A percentile compares a stretch with the other conserved stretches of the same genome.
phyloP scores from a whole-genome alignment of 129 eudicot genomes.

The Saposhnikovia divaricata region DNA sequence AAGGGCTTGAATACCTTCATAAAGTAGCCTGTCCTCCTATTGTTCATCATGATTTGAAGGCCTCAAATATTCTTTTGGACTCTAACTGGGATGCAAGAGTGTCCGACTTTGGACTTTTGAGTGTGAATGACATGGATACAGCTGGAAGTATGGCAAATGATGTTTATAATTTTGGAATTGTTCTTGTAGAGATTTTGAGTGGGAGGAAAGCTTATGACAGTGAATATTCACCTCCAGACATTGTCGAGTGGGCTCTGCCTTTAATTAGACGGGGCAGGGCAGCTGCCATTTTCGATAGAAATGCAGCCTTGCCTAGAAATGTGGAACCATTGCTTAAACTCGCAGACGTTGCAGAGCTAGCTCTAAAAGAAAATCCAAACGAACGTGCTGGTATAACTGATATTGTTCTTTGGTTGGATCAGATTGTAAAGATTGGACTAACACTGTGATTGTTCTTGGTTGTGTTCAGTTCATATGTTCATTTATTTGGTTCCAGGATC shows the following conservation, averaged over 20 bases:
- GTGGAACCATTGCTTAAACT: constrained; percentile 16
- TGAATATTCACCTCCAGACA: constrained; percentile 10
- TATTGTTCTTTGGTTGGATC: constrained; percentile 11
- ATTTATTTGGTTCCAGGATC: not conserved
- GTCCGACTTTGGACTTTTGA: constrained; percentile 9
- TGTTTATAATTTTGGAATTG: constrained; percentile 13
- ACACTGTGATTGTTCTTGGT: constrained; percentile 3
- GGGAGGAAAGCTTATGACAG: constrained; percentile 15
- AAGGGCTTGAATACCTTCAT: constrained; percentile 16
- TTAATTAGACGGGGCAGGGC: constrained; percentile 12
- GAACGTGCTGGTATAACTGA: constrained; percentile 14
- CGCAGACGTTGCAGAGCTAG: constrained; percentile 15
- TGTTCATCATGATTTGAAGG: constrained; percentile 11
- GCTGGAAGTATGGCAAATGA: constrained; percentile 7
- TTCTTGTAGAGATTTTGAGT: constrained; percentile 18
- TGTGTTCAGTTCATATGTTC: not conserved
- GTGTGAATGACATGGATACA: not conserved
- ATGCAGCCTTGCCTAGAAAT: constrained; percentile 15
- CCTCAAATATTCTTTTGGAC: constrained; percentile 17
- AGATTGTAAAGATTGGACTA: constrained; percentile 12
- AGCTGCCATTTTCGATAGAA: constrained; percentile 16
- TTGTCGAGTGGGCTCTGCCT: constrained; percentile 20
- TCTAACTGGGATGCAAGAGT: constrained; percentile 18
- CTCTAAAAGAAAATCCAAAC: constrained; percentile 5
- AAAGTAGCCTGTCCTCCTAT: constrained; percentile 8